Evolutionary conservation across 306 rosid species (phyloP).

Genomic region (Sesbania bispinosa): DNA sequence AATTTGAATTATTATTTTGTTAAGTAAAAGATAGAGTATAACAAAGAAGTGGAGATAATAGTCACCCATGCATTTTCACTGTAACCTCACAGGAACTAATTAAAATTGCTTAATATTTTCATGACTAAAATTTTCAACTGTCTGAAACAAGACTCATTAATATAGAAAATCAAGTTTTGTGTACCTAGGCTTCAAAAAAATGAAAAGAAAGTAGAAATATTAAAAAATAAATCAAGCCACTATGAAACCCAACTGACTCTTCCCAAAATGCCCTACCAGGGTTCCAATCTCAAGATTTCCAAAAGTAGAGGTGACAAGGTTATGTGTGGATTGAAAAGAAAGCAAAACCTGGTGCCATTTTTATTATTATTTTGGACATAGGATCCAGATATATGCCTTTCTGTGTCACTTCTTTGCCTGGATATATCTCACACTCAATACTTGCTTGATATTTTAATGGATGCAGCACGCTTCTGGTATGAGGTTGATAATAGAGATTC

Average conservation of each 20-base stretch:
- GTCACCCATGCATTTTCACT: not conserved
- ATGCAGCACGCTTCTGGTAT: conserved; percentile 6
- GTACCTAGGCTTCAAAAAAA: not conserved
- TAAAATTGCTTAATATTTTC: not conserved
- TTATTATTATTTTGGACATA: not conserved
- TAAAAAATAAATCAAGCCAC: conserved; percentile 3
- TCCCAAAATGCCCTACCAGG: not conserved
- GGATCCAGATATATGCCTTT: not conserved
- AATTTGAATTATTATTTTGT: not conserved
- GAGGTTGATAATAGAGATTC: not conserved
- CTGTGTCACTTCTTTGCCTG: not conserved
- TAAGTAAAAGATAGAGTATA: not conserved
- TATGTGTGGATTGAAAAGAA: too few species aligned
- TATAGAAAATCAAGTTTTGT: not conserved
- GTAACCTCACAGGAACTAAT: not conserved
- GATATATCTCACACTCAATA: not conserved
- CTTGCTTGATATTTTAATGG: not conserved
- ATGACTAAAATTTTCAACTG: not conserved
- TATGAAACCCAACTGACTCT: not conserved
- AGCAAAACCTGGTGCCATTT: not conserved
- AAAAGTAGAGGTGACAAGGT: not conserved
- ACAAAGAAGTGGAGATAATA: not conserved
- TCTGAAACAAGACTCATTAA: not conserved
- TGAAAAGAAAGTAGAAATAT: not conserved
- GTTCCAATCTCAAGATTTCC: conserved; percentile 2